Percentiles rank a stretch among this genome's conserved stretches.
Conservation (phyloP, 164 flowering plant genomes). For the Nelumbo lutea region DNA sequence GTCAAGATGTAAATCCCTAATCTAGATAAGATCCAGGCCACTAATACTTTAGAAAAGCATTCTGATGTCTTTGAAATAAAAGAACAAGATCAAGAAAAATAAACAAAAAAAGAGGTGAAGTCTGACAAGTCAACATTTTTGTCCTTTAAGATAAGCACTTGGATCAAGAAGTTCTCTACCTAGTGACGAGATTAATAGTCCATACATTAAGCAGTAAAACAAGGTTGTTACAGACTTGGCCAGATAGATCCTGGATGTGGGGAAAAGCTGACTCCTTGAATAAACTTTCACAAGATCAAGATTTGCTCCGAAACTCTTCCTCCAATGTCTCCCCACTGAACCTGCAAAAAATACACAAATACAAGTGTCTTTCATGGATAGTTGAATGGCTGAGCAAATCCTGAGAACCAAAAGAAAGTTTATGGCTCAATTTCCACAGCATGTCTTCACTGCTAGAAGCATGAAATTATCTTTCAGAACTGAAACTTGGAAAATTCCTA, state of each 20-base stretch:
- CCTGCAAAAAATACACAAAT: slow-evolving; percentile 54
- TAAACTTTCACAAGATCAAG: slow-evolving; percentile 23
- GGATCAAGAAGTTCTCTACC: slow-evolving; percentile 11
- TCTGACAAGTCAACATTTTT: too few relatives aligned
- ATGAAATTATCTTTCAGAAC: slow-evolving; percentile 9
- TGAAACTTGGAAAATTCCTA: slow-evolving; percentile 5
- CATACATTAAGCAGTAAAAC: slow-evolving; percentile 46
- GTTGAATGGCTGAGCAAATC: slow-evolving; percentile 18
- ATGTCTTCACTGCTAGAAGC: slow-evolving; percentile 8
- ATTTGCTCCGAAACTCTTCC: slow-evolving; percentile 18
- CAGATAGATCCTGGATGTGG: slow-evolving; percentile 19
- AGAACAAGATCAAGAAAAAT: neutral
- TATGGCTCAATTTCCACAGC: slow-evolving; percentile 15
- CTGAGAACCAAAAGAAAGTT: slow-evolving; percentile 25
- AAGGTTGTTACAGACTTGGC: slow-evolving; percentile 41
- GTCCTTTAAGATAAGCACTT: slow-evolving; percentile 14
- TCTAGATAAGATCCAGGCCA: slow-evolving; percentile 9
- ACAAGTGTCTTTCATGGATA: slow-evolving; percentile 22
- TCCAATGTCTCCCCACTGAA: slow-evolving; percentile 19
- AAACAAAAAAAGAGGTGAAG: slow-evolving; percentile 1
- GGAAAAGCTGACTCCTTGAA: slow-evolving; percentile 25
- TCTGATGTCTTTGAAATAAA: neutral
- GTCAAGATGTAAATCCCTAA: slow-evolving; percentile 19
- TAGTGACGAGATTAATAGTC: slow-evolving; percentile 21
- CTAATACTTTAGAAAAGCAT: slow-evolving; percentile 9